Evolutionary conservation across 2,329 filamentous ascomycete genomes (phyloP).

Genomic region (Curvularia hawaiiensis): DNA sequence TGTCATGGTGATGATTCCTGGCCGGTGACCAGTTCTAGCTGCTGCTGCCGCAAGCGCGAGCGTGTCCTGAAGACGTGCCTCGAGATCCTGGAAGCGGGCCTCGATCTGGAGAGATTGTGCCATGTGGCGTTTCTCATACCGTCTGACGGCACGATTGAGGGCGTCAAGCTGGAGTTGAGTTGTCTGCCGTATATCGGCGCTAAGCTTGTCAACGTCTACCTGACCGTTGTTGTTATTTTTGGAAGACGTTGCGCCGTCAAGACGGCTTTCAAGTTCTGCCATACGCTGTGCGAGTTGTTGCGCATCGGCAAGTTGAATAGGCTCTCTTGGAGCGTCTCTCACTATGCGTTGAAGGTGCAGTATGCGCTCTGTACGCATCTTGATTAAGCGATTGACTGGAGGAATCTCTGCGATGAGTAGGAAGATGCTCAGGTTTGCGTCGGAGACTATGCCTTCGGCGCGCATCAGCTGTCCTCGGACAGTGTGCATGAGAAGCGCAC

Average conservation of each 20-base stretch:
- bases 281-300: slow-evolving; percentile 64
- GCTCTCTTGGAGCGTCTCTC: slow-evolving; percentile 30
- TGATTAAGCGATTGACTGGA: slow-evolving; percentile 80
- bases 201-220: slow-evolving; percentile 49
- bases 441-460: slow-evolving; percentile 85
- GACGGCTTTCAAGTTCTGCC: slow-evolving; percentile 69
- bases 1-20: slow-evolving; percentile 37
- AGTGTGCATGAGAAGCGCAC: slow-evolving; percentile 82
- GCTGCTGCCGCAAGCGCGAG: slow-evolving; percentile 80
- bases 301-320: slow-evolving; percentile 22
- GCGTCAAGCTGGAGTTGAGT: slow-evolving; percentile 86
- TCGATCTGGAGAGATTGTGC: slow-evolving; percentile 78
- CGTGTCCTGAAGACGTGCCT: slow-evolving; percentile 74
- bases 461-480: slow-evolving; percentile 83
- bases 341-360: slow-evolving; percentile 80
- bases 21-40: slow-evolving; percentile 43
- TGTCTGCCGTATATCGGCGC: slow-evolving; percentile 64
- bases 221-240: slow-evolving; percentile 30
- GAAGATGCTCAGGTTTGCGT: slow-evolving; percentile 93
- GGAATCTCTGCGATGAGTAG: slow-evolving; percentile 84
- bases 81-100: slow-evolving; percentile 72
- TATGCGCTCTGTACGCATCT: slow-evolving; percentile 78
- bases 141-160: slow-evolving; percentile 82
- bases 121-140: slow-evolving; percentile 88
- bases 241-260: slow-evolving; percentile 50